A percentile compares a stretch with the other conserved stretches of the same genome.
These are phyloP conservation scores for Fusarium musae DNA, from an alignment of 2,329 filamentous ascomycete genomes.

Conservation along the genomic window DNA sequence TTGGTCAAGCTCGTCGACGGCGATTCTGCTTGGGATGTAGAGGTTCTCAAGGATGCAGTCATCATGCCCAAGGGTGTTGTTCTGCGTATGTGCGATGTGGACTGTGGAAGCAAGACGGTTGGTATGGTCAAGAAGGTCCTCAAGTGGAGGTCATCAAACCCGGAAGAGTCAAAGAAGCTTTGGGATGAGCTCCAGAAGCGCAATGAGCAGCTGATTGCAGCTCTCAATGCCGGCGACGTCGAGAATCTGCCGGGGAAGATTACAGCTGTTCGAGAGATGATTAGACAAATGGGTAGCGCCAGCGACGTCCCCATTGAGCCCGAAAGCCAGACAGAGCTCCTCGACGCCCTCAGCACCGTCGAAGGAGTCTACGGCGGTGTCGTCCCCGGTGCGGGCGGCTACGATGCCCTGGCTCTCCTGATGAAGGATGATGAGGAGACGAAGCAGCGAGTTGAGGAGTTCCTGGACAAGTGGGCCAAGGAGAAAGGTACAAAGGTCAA, in stretches of 20 bases:
- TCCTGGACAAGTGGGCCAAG: slow-evolving; percentile 73
- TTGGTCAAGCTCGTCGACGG: slow-evolving; percentile 76
- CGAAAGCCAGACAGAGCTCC: slow-evolving; percentile 80
- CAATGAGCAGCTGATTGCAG: slow-evolving; percentile 76
- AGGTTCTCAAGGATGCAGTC: slow-evolving; percentile 76
- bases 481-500: slow-evolving; percentile 71
- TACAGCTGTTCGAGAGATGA: slow-evolving; percentile 66
- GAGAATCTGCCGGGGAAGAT: slow-evolving; percentile 59
- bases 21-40: slow-evolving; percentile 77
- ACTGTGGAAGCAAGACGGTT: slow-evolving; percentile 92
- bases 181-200: slow-evolving; percentile 80
- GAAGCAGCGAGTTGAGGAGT: slow-evolving; percentile 66
- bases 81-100: slow-evolving; percentile 94
- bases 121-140: slow-evolving; percentile 95
- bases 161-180: slow-evolving; percentile 71
- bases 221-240: slow-evolving; percentile 64
- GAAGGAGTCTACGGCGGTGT: slow-evolving; percentile 90
- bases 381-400: slow-evolving; percentile 93
- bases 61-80: slow-evolving; percentile 78
- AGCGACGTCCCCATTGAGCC: slow-evolving; percentile 92
- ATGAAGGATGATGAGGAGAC: slow-evolving; percentile 78
- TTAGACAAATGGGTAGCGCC: slow-evolving; percentile 79
- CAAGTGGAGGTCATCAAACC: slow-evolving; percentile 77
- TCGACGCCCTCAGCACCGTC: slow-evolving; percentile 78
- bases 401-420: slow-evolving; percentile 86